Conservation (phyloP, 2,329 filamentous ascomycete genomes). For the Ophiostoma pallidulum region DNA sequence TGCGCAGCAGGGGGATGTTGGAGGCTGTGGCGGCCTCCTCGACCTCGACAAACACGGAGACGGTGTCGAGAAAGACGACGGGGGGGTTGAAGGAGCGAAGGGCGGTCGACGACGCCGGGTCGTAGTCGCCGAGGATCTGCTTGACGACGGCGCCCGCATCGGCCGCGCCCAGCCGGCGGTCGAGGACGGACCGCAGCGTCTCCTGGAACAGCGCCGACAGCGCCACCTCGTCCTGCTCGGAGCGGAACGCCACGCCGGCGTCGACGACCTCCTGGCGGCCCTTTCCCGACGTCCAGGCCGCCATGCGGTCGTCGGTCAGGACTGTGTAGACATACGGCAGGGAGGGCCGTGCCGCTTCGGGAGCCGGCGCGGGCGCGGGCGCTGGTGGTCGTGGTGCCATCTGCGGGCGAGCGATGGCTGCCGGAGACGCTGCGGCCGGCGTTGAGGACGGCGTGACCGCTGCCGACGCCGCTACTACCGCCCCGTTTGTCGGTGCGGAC, state of each 20-base stretch:
- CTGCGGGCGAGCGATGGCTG: constrained; percentile 19
- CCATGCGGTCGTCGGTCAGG: constrained; percentile 60
- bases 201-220: constrained; percentile 75
- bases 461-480: not conserved
- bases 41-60: constrained; percentile 69
- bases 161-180: constrained; percentile 53
- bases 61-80: constrained; percentile 69
- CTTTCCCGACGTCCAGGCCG: constrained; percentile 51
- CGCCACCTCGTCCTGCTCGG: constrained; percentile 57
- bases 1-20: constrained; percentile 43
- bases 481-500: constrained; percentile 2
- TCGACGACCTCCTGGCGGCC: constrained; percentile 60
- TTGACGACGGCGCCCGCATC: constrained; percentile 66
- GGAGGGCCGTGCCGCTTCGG: constrained; percentile 21
- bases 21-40: constrained; percentile 44
- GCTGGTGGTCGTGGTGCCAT: constrained; percentile 13
- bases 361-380: constrained; percentile 6
- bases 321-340: constrained; percentile 59
- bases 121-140: constrained; percentile 49
- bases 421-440: not conserved
- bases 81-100: constrained; percentile 48
- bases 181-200: constrained; percentile 65
- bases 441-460: not conserved
- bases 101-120: constrained; percentile 15
- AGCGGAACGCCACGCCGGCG: constrained; percentile 53